Evolutionary conservation across 1,284 basidiomycete species (phyloP).

Genomic region (Leucoagaricus sp.): DNA sequence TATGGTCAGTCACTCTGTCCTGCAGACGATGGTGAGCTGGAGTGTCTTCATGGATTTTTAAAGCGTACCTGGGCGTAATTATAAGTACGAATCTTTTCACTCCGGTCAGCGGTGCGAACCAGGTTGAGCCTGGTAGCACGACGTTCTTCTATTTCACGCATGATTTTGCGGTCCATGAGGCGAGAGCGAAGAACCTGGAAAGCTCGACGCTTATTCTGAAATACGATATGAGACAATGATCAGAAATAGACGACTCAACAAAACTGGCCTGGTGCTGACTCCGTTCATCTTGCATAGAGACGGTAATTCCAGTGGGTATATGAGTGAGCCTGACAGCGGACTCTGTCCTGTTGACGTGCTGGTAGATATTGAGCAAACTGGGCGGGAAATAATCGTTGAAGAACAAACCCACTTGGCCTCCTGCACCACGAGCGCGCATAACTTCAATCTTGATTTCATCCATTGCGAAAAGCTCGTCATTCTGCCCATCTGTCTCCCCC

Average conservation of each 20-base stretch:
- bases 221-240: neutral
- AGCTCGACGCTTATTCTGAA: constrained; percentile 83
- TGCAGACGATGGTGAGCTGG: constrained; percentile 28
- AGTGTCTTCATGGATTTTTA: neutral
- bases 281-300: constrained; percentile 98
- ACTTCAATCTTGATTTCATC: constrained; percentile 40
- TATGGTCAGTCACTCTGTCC: constrained; percentile 92
- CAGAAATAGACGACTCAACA: neutral
- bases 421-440: constrained; percentile 94
- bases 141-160: constrained; percentile 67
- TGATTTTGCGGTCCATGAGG: constrained; percentile 78
- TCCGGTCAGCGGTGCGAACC: constrained; percentile 79
- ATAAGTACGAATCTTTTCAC: constrained; percentile 93
- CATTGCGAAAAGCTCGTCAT: constrained; percentile 18
- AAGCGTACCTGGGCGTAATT: constrained; percentile 79
- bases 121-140: constrained; percentile 73
- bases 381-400: neutral
- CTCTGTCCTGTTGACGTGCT: constrained; percentile 99
- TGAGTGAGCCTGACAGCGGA: constrained; percentile 97
- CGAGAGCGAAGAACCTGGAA: constrained; percentile 86
- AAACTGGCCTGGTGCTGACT: constrained; percentile 85
- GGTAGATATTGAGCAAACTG: constrained; percentile 12
- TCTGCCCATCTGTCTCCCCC: constrained; percentile 16
- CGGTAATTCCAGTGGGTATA: constrained; percentile 89
- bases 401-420: constrained; percentile 77